Base-by-base conservation (phyloP, 2,329 filamentous ascomycete species). In the Trichoderma sp. region DNA sequence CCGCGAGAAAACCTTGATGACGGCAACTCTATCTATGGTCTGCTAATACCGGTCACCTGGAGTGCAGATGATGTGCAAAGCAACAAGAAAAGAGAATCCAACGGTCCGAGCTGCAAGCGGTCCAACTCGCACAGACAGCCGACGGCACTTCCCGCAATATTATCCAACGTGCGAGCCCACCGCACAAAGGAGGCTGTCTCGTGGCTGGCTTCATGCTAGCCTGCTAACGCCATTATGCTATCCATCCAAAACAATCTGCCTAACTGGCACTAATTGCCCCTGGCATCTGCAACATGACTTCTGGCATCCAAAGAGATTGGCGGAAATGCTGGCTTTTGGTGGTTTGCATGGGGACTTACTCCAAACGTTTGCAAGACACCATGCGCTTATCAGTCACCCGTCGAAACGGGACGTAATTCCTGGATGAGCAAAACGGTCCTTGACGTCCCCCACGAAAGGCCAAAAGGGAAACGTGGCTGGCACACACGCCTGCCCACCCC, bases 241-340 rank as follows among this genome's bases (percentile, higher is more conserved):
- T 36, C 17, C 17, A 43, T 43, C 39, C 39, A 68, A 32, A 65
- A 9, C 17, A 26, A 65, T 53, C 62, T 65, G 36, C 43, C 43
- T 53, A 65, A 47, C 55, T 32, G 26, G 15, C 65, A 47, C 65
- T 68, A 62, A 53, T 8, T 36, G 39, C 67, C 57, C 66, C 66
- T 50, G 66, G 55, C 36, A 68, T 61, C 66, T 68, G 66, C 66
- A 61, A 69, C 67, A 69, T 69, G 67, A 69, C 67, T 62, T 53
- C 15, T 50, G 15, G 28, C 20, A 26, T 12, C 57, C 36, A 34
- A 26, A 26, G 17, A 36, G 66, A 53, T 36, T 68, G 57, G 66
- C 28, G 55, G 32, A 66, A 34, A 23, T 23, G 20, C 32, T 66
- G 43, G 28, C 28, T 28, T 36, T n/a, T 26, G 17, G 26, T 34